Percentiles rank a stretch among this genome's conserved stretches.
Conservation (phyloP, 176 grass and related monocot genomes). For the Oryza longistaminata region DNA sequence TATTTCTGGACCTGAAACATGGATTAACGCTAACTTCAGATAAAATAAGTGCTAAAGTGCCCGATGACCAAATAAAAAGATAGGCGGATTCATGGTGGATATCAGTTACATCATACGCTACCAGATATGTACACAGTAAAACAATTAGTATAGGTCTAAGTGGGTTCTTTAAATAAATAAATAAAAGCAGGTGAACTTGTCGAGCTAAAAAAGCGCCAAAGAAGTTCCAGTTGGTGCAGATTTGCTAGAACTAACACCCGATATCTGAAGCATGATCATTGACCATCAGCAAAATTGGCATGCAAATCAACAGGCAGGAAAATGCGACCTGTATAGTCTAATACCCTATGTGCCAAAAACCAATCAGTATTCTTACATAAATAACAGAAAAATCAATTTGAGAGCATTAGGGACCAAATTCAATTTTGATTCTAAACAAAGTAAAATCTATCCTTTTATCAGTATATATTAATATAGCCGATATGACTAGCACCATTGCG, state of each 20-base stretch:
- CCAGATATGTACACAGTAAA: neutral
- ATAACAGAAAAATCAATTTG: conserved; percentile 23
- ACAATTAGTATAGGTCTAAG: neutral
- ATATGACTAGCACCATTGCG: conserved; percentile 1
- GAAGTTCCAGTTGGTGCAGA: neutral
- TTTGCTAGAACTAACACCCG: neutral
- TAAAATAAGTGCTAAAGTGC: conserved; percentile 1
- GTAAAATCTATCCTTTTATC: conserved; percentile 3
- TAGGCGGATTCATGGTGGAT: conserved; percentile 1
- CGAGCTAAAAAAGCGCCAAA: neutral
- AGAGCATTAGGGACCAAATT: conserved; percentile 10
- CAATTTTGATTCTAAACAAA: conserved; percentile 6
- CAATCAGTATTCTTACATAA: neutral
- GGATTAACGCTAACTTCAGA: conserved; percentile 34
- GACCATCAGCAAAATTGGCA: neutral
- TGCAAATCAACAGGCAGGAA: conserved; percentile 1
- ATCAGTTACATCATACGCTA: neutral
- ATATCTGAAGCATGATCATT: conserved; percentile 28
- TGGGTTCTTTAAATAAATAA: neutral
- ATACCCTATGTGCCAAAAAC: neutral
- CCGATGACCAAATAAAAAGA: neutral
- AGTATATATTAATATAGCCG: conserved; percentile 10
- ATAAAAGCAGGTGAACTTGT: neutral
- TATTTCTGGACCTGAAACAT: conserved; percentile 90
- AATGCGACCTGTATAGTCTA: neutral